These are phyloP conservation scores for Pterocarpus santalinus DNA, from an alignment of 306 rosid genomes.

Conservation along the genomic window DNA sequence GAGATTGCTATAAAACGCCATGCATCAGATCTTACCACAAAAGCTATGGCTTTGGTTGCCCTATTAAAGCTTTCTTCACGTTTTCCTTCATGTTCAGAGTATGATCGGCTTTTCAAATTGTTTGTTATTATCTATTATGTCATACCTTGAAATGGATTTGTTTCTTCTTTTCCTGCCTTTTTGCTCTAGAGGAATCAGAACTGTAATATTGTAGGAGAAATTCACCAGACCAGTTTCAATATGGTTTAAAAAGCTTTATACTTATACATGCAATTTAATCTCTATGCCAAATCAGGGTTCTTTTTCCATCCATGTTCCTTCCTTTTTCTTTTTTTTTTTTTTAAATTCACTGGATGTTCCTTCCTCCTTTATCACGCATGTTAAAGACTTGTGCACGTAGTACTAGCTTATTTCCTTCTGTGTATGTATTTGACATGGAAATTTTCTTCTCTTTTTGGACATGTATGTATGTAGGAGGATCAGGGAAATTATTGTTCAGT, in stretches of 20 bases:
- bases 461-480: conserved; percentile 74
- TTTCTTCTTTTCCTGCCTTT: conserved; percentile 35
- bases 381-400: not conserved
- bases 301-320: conserved; percentile 8
- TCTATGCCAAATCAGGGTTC: conserved; percentile 18
- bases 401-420: conserved; percentile 32
- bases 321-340: too few species aligned
- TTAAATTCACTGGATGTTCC: not conserved
- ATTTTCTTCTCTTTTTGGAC: conserved; percentile 43
- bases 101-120: conserved; percentile 47
- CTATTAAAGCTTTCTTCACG: conserved; percentile 95
- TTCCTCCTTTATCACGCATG: conserved; percentile 4
- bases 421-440: conserved; percentile 43
- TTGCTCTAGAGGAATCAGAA: conserved; percentile 31
- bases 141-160: conserved; percentile 34
- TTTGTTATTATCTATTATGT: conserved; percentile 29
- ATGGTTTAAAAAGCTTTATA: conserved; percentile 31
- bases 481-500: conserved; percentile 72
- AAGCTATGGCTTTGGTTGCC: conserved; percentile 92
- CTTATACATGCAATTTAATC: conserved; percentile 10
- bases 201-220: conserved; percentile 27
- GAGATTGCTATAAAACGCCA: conserved; percentile 81
- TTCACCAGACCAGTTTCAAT: conserved; percentile 14
- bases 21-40: conserved; percentile 80
- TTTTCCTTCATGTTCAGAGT: conserved; percentile 96